Base-by-base conservation (phyloP, 2,329 filamentous ascomycete species). In the Trichophyton mentagrophytes region DNA sequence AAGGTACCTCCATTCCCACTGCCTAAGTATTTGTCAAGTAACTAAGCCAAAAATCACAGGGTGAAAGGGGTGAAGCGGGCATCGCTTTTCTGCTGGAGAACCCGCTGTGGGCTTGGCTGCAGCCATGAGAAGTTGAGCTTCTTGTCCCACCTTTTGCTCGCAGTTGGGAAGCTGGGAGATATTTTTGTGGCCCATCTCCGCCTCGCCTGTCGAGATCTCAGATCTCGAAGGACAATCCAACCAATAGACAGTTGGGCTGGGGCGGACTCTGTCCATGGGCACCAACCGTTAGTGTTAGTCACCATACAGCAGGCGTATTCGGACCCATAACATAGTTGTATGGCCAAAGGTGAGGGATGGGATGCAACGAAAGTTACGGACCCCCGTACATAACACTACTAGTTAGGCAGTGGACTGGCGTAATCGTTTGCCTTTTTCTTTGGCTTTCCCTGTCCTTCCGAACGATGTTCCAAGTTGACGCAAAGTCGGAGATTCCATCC, bases 401-500 rank as follows among this genome's bases (percentile, higher is more conserved):
- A 25, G 7, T 3, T 22, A 47, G 40, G 40, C 9, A 20, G 22
- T 53, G 30, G 51, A 17, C 51, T 55, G 51, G 30, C 51, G 51
- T 55, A 55, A 55, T 17, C 33, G 30, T 55, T 55, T 55, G 30
- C 15, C 51, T 36, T 55, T 55, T 33, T 53, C 27, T 55, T 36
- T 36, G 27, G 25, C 51, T 36, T 55, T 55, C 51, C 51, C 30
- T 55, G 51, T 55, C 51, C 30, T 27, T 55, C 51, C 51, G 51
- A 36, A 55, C 51, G 30, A 55, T 36, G 51, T 55, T 55, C 51
- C 51, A 55, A 55, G 22, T 55, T 55, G 51, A 55, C 27, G 30
- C 51, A 55, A 22, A 51, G 51, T 27, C 51, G 51, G 51, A 55
- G 30, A 55, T 55, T 55, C 51, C 51, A 22, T 51, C 51, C 51